These are phyloP conservation scores for Cerrena zonata DNA, from an alignment of 1,284 basidiomycete genomes.

Conservation along the genomic window DNA sequence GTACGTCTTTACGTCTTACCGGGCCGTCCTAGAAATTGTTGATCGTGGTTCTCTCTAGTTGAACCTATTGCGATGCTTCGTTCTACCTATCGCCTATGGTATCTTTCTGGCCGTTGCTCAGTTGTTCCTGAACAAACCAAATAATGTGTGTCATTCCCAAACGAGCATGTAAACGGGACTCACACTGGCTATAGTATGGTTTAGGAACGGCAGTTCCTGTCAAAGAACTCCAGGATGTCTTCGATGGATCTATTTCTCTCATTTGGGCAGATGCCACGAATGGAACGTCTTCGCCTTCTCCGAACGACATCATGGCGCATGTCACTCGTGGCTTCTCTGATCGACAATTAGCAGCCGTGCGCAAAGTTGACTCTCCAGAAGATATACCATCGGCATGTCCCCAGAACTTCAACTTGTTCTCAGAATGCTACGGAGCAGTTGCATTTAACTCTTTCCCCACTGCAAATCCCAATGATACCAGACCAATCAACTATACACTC, in stretches of 20 bases:
- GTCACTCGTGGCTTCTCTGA: slow-evolving; percentile 46
- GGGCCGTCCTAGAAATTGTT: slow-evolving; percentile 1
- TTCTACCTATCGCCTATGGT: slow-evolving; percentile 65
- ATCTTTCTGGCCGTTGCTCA: slow-evolving; percentile 64
- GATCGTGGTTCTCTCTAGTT: slow-evolving; percentile 32
- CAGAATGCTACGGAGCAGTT: slow-evolving; percentile 69
- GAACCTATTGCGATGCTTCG: slow-evolving; percentile 61
- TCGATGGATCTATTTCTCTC: slow-evolving; percentile 48
- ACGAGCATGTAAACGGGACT: background rate
- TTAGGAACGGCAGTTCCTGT: slow-evolving; percentile 53
- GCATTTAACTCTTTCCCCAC: slow-evolving; percentile 57
- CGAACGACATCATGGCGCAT: slow-evolving; percentile 51
- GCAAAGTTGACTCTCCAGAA: slow-evolving; percentile 39
- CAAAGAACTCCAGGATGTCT: slow-evolving; percentile 41
- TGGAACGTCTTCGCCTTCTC: slow-evolving; percentile 43
- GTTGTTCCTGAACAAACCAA: slow-evolving; percentile 48
- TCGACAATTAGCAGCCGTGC: slow-evolving; percentile 40
- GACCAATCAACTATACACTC: slow-evolving; percentile 64
- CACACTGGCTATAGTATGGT: slow-evolving; percentile 46
- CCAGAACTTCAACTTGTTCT: slow-evolving; percentile 67
- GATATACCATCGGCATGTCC: slow-evolving; percentile 58
- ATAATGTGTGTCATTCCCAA: slow-evolving; percentile 39
- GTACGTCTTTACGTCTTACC: slow-evolving; percentile 36
- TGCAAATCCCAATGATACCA: slow-evolving; percentile 25
- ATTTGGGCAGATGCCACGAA: slow-evolving; percentile 63